Percentiles rank a stretch among this genome's conserved stretches.
phyloP scores from a whole-genome alignment of 2,329 filamentous ascomycete species.

The Pyrenophora tritici-repentis region DNA sequence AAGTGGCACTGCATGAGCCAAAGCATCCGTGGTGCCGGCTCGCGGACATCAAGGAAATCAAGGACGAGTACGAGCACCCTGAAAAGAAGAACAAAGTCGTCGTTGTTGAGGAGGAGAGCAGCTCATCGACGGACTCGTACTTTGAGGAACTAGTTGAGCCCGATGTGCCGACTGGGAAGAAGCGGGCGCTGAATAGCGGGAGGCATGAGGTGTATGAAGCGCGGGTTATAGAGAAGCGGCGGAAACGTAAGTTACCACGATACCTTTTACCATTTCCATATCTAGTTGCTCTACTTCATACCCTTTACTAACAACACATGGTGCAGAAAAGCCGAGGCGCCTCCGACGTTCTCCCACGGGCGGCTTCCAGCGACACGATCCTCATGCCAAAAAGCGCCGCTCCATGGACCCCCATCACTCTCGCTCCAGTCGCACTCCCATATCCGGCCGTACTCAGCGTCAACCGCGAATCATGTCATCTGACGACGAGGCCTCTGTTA shows the following conservation, averaged over 20 bases:
- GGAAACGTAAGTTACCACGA: slow-evolving; percentile 26
- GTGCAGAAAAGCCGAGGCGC: slow-evolving; percentile 21
- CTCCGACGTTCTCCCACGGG: slow-evolving; percentile 36
- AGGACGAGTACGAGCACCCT: slow-evolving; percentile 37
- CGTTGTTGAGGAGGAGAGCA: slow-evolving; percentile 18
- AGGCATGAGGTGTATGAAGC: slow-evolving; percentile 38
- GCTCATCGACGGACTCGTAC: slow-evolving; percentile 35
- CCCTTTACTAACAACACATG: slow-evolving; percentile 4
- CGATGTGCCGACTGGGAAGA: slow-evolving; percentile 25
- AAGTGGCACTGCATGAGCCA: slow-evolving; percentile 29
- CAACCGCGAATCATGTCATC: slow-evolving; percentile 16
- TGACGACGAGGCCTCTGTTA: slow-evolving; percentile 16
- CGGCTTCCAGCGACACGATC: slow-evolving; percentile 34
- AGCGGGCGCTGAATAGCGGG: slow-evolving; percentile 18
- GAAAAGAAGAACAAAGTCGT: slow-evolving; percentile 13
- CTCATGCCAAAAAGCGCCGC: slow-evolving; percentile 14
- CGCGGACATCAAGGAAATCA: slow-evolving; percentile 38
- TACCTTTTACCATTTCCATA: not conserved
- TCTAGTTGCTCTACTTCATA: not conserved
- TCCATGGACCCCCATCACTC: not conserved
- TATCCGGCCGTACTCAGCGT: not conserved
- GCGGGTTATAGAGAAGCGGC: slow-evolving; percentile 31
- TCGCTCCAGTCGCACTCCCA: slow-evolving; percentile 15
- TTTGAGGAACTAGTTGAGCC: slow-evolving; percentile 38
- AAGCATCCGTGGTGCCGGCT: slow-evolving; percentile 42